These are phyloP conservation scores for Chalciporus piperatoides DNA, from an alignment of 1,284 basidiomycete genomes.

Conservation along the genomic window DNA sequence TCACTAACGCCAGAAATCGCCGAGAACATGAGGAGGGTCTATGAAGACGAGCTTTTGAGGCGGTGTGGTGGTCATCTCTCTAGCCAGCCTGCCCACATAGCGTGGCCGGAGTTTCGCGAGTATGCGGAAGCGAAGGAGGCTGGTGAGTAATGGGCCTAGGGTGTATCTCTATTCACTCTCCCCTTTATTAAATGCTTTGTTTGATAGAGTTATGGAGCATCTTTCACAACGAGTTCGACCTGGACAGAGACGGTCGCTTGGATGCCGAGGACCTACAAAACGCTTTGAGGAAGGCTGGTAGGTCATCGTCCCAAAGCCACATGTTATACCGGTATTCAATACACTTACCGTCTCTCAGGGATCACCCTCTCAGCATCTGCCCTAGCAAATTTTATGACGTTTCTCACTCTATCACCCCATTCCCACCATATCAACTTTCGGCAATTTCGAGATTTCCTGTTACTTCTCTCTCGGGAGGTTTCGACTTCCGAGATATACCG, in stretches of 20 bases:
- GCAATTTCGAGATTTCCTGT: constrained; percentile 88
- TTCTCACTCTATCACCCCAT: constrained; percentile 64
- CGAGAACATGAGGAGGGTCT: constrained; percentile 63
- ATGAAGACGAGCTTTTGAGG: constrained; percentile 74
- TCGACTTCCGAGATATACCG: constrained; percentile 85
- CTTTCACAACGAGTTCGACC: constrained; percentile 84
- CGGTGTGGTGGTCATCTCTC: constrained; percentile 53
- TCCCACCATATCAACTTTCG: constrained; percentile 74
- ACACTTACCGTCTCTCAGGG: constrained; percentile 40
- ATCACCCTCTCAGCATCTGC: constrained; percentile 65
- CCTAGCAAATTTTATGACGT: constrained; percentile 77
- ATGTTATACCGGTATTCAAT: constrained; percentile 20
- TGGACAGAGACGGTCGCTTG: constrained; percentile 80
- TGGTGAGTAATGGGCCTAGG: constrained; percentile 45
- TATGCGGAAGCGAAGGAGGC: constrained; percentile 77
- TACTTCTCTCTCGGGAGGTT: constrained; percentile 78
- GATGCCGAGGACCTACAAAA: constrained; percentile 68
- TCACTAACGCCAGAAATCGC: constrained; percentile 65
- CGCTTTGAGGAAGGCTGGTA: constrained; percentile 73
- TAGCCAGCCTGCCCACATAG: constrained; percentile 49
- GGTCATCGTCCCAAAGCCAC: constrained; percentile 27
- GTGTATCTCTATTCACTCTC: constrained; percentile 14
- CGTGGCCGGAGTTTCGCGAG: constrained; percentile 76
- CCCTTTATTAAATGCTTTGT: constrained; percentile 20
- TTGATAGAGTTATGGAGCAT: constrained; percentile 79